phyloP scores from a whole-genome alignment of 2,329 filamentous ascomycete species.

The Emericellopsis atlantica region DNA sequence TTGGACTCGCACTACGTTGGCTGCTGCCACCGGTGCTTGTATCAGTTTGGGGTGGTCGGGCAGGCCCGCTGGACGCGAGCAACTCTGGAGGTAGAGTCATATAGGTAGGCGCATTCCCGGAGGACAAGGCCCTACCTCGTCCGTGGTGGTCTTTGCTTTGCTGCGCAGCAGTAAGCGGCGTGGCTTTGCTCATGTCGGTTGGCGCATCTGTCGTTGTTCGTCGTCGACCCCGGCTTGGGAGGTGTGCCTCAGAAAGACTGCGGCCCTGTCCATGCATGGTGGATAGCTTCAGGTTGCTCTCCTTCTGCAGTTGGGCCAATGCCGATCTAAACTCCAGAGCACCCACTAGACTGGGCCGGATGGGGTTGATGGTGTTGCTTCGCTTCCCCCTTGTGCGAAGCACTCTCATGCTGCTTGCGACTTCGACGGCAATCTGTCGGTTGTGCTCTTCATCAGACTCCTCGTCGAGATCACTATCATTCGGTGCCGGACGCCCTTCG shows the following conservation, averaged over 20 bases:
- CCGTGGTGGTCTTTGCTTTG: background rate
- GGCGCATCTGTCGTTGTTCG: background rate
- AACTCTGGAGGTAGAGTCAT: constrained; percentile 5
- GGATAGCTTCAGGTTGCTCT: constrained; percentile 61
- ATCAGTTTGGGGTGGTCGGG: background rate
- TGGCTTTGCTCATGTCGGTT: background rate
- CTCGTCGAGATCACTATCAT: constrained; percentile 7
- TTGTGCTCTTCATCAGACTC: constrained; percentile 43
- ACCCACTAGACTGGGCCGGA: constrained; percentile 84
- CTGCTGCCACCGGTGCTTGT: background rate
- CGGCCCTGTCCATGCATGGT: constrained; percentile 54
- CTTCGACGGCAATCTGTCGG: constrained; percentile 61
- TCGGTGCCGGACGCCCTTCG: constrained; percentile 15
- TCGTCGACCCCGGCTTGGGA: constrained; percentile 3
- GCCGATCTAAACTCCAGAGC: constrained; percentile 89
- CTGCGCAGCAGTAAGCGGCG: background rate
- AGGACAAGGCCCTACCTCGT: constrained; percentile 29
- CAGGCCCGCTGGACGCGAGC: background rate
- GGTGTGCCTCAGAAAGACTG: constrained; percentile 29
- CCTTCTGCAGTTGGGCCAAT: constrained; percentile 72
- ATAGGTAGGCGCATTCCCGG: constrained; percentile 21
- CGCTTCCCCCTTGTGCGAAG: constrained; percentile 52
- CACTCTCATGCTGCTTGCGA: constrained; percentile 88
- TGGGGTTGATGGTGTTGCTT: constrained; percentile 68
- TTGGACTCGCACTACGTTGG: constrained; percentile 13